phyloP scores from a whole-genome alignment of 176 grass and related monocot species.

The Oryza meridionalis region DNA sequence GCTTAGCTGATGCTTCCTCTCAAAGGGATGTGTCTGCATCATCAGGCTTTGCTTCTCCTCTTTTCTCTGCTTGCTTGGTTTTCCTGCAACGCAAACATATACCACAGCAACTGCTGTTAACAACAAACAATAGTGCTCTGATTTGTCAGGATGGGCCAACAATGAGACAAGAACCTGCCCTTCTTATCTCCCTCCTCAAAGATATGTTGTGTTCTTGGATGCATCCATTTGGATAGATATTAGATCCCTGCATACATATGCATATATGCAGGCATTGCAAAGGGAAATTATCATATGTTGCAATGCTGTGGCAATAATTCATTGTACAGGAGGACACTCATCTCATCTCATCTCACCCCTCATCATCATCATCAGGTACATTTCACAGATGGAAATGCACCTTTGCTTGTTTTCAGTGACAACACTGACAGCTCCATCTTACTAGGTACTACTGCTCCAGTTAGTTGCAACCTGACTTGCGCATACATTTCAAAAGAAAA shows the following conservation, averaged over 20 bases:
- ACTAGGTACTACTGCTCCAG: background rate
- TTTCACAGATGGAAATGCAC: background rate
- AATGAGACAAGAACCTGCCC: conserved; percentile 37
- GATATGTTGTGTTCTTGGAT: conserved; percentile 20
- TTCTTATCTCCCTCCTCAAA: conserved; percentile 16
- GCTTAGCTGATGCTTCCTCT: conserved; percentile 35
- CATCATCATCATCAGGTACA: conserved; percentile 20
- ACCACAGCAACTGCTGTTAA: background rate
- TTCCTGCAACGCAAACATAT: conserved; percentile 36
- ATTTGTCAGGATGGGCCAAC: conserved; percentile 10
- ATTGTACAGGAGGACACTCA: background rate
- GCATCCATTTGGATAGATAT: conserved; percentile 22
- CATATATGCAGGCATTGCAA: background rate
- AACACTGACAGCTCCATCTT: conserved; percentile 45
- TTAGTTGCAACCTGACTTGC: conserved; percentile 1
- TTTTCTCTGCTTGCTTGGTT: conserved; percentile 39
- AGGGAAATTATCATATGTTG: background rate
- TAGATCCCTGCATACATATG: conserved; percentile 18
- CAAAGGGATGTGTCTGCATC: conserved; percentile 43
- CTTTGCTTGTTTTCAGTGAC: conserved; percentile 73
- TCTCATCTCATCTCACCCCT: background rate
- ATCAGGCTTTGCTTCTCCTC: conserved; percentile 46
- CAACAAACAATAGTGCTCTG: background rate
- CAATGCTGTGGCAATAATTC: conserved; percentile 33
- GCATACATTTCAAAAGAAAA: background rate